Conservation (phyloP, 257 asterid species). For the Nicotiana tabacum region DNA sequence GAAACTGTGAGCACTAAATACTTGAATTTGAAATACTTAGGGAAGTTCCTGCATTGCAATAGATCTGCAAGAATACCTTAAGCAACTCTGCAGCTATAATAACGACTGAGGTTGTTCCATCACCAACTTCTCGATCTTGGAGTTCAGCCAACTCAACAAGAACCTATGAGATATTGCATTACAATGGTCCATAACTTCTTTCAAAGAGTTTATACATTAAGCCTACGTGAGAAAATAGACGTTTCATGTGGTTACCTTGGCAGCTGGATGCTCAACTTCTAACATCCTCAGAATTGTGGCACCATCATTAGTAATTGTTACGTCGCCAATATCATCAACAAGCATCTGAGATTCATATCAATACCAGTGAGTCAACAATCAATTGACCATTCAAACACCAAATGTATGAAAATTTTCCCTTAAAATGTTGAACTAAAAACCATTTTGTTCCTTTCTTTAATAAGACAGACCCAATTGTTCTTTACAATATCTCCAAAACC, state of each 20-base stretch:
- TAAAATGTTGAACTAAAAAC: background rate
- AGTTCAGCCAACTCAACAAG: conserved; percentile 99
- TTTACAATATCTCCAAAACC: background rate
- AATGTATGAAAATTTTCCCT: background rate
- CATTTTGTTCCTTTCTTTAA: background rate
- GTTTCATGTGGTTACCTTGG: conserved; percentile 53
- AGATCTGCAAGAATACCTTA: conserved; percentile 46
- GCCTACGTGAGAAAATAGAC: background rate
- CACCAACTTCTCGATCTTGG: conserved; percentile 99
- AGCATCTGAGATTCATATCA: conserved; percentile 60
- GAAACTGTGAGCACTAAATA: background rate
- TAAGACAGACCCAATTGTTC: background rate
- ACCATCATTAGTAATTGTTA: conserved; percentile 97
- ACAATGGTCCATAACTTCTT: background rate
- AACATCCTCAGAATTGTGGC: conserved; percentile 94
- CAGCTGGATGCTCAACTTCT: conserved; percentile 99
- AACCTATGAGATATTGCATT: conserved; percentile 39
- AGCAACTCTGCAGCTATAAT: conserved; percentile 96
- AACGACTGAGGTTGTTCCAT: conserved; percentile 96
- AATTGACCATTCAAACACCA: conserved; percentile 1
- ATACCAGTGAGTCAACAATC: conserved; percentile 5
- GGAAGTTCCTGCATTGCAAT: background rate
- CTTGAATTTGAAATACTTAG: background rate
- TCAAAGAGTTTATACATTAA: background rate
- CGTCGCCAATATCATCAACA: conserved; percentile 97